phyloP scores from a whole-genome alignment of 192 early-diverging fungal genomes.

The Coemansia sp. region DNA sequence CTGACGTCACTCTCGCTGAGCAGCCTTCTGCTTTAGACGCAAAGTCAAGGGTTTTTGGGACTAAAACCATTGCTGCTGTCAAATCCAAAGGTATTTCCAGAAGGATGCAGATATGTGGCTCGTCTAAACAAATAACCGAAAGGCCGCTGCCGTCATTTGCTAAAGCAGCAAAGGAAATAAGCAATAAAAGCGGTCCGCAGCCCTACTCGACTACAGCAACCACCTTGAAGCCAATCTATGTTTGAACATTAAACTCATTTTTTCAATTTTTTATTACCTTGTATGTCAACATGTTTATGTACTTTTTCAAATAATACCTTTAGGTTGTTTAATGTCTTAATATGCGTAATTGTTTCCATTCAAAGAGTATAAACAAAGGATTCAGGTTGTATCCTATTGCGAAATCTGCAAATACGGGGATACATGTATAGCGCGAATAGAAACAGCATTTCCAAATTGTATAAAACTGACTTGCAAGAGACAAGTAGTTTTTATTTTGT shows the following conservation, averaged over 20 bases:
- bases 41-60: background rate
- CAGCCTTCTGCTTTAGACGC: background rate
- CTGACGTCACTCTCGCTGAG: background rate
- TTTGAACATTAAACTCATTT: background rate
- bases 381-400: too few species aligned
- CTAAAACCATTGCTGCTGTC: background rate
- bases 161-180: background rate
- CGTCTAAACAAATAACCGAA: background rate
- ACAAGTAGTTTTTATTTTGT: too few species aligned
- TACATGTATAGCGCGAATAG: too few species aligned
- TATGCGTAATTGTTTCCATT: background rate
- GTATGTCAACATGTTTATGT: background rate
- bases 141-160: background rate
- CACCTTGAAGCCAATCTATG: background rate
- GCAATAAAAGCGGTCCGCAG: background rate
- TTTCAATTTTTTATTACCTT: background rate
- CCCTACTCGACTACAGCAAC: background rate
- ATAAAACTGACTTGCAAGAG: too few species aligned
- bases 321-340: background rate
- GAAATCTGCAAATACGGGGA: too few species aligned
- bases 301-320: background rate
- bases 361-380: too few species aligned
- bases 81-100: too few species aligned
- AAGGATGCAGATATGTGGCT: background rate
- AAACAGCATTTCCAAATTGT: too few species aligned